Base-by-base conservation (phyloP, 2,329 filamentous ascomycete genomes). In the Phaeosphaeriaceae sp. region DNA sequence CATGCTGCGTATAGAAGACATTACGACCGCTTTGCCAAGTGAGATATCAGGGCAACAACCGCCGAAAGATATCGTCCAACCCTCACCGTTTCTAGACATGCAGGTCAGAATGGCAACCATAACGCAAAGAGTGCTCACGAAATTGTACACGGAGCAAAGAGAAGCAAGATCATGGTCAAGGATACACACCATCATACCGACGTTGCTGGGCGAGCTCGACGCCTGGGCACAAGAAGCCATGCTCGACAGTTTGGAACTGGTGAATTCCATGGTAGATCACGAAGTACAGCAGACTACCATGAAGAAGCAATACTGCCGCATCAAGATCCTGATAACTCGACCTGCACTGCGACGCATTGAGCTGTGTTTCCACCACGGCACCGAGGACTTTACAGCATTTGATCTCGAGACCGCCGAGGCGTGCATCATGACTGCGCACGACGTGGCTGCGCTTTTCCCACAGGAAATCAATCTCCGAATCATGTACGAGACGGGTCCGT, bases 291-390 rank as follows among this genome's bases (percentile, higher is more conserved):
- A 65, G 13, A 48, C 17, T 67, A 68, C 20, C 54, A 65, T 50
- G 44, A 67, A 56, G 48, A 63, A n/a, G 53, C 78, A 72, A 48
- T 74, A 72, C 53, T 72, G 65, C 53, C 70, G 70, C 41, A 57
- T 70, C 7, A 68, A 62, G 46, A 74, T 77, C 6, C 64, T 78
- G 10, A 70, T 71, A 13, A 76, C 70, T 17, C 69, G 73, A 3
- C 76, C 76, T 7, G 76, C 70, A 41, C 62, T 79, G 4, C 78
- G 75, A 27, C 63, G 70, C n/a, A 51, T 77, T 10, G 70, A 76
- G 42, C 25, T 59, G 2, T 66, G 62, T 1, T 69, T 74, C 13
- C 55, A 71, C 7, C 60, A 63, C n/a, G 69, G 73, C 31, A 70
- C 65, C 1, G 56, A 59, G 21, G 36, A 60, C 3, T 75, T 71